phyloP scores from a whole-genome alignment of 768 basidiomycete genomes.

The Termitomyces sp. region DNA sequence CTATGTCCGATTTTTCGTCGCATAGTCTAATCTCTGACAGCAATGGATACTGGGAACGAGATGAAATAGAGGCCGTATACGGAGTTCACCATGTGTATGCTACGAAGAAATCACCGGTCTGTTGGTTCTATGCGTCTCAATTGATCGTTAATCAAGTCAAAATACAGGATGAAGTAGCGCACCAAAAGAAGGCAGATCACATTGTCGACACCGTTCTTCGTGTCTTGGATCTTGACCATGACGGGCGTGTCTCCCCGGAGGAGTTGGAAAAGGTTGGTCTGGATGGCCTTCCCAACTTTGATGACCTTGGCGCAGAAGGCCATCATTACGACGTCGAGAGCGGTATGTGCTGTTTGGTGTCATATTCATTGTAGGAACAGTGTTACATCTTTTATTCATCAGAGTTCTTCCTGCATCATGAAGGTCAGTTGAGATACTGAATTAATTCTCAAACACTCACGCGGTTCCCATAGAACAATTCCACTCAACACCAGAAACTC shows the following conservation, averaged over 20 bases:
- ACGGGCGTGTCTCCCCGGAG: slow-evolving; percentile 63
- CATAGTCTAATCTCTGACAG: slow-evolving; percentile 28
- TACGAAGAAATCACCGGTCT: slow-evolving; percentile 78
- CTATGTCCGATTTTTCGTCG: not conserved
- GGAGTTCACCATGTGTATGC: slow-evolving; percentile 92
- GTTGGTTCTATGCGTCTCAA: slow-evolving; percentile 13
- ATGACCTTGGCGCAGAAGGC: slow-evolving; percentile 81
- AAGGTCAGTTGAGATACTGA: slow-evolving; percentile 49
- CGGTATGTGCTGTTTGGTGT: slow-evolving; percentile 44
- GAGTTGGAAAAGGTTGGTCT: slow-evolving; percentile 75
- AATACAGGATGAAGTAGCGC: slow-evolving; percentile 68
- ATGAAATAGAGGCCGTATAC: slow-evolving; percentile 94
- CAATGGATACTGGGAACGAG: slow-evolving; percentile 77
- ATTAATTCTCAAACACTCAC: not conserved
- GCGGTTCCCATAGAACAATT: slow-evolving; percentile 60
- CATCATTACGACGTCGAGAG: slow-evolving; percentile 93
- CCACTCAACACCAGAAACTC: slow-evolving; percentile 96
- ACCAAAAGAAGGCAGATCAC: slow-evolving; percentile 76
- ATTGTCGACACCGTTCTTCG: slow-evolving; percentile 72
- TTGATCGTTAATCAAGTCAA: not conserved
- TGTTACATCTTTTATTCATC: not conserved
- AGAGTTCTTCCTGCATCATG: slow-evolving; percentile 98
- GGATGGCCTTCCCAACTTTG: slow-evolving; percentile 78
- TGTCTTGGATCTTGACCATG: slow-evolving; percentile 67
- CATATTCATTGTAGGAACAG: not conserved